Conservation (phyloP, 148 eudicot genomes). For the Dianthus caryophyllus region DNA sequence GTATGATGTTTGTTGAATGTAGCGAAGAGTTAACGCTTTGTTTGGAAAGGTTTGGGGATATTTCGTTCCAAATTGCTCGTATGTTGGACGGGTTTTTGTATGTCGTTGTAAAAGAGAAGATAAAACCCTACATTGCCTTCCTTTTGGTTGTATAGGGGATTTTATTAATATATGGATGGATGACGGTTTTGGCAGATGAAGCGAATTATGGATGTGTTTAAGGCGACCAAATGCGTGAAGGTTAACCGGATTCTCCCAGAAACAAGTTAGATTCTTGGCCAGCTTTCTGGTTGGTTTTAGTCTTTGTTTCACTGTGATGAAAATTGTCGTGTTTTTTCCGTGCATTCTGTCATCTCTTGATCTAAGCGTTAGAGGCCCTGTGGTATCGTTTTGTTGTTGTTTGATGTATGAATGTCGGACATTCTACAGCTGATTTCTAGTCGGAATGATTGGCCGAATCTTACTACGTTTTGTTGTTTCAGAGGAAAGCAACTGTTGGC, state of each 20-base stretch:
- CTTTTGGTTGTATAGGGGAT: too few relatives aligned
- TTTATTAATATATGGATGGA: slow-evolving; percentile 4
- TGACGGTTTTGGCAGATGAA: slow-evolving; percentile 53
- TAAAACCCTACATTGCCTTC: too few relatives aligned
- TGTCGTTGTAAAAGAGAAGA: too few relatives aligned
- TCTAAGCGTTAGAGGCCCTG: neutral
- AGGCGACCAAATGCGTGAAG: slow-evolving; percentile 62
- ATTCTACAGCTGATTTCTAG: neutral
- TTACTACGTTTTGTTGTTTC: slow-evolving; percentile 14
- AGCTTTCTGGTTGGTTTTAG: slow-evolving; percentile 71
- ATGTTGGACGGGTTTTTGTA: too few relatives aligned
- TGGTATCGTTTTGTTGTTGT: neutral
- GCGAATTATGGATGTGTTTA: slow-evolving; percentile 72
- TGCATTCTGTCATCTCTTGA: neutral
- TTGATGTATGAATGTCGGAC: slow-evolving; percentile 1
- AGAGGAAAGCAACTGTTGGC: slow-evolving; percentile 83
- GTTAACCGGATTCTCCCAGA: slow-evolving; percentile 89
- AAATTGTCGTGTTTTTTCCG: neutral
- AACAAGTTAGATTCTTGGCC: slow-evolving; percentile 88
- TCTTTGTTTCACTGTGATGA: neutral
- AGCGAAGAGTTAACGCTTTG: too few relatives aligned
- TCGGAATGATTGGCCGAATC: slow-evolving; percentile 2
- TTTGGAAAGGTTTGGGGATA: too few relatives aligned
- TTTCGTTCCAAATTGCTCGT: too few relatives aligned
- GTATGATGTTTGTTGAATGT: too few relatives aligned